Evolutionary conservation across 768 basidiomycete species (phyloP).

Genomic region (Boletus pseudo-olivaceus): DNA sequence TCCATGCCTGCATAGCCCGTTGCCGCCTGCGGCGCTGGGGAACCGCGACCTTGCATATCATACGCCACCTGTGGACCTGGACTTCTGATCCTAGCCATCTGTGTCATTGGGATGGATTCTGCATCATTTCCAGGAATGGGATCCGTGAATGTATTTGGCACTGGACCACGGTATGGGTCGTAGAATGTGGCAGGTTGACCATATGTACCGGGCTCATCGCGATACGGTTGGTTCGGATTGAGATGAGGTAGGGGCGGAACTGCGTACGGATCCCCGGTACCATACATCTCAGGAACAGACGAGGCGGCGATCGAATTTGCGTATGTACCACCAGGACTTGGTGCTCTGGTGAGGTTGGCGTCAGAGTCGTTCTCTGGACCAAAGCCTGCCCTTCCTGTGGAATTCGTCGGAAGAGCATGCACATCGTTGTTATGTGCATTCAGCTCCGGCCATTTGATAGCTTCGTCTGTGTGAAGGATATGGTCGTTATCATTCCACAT

Average conservation of each 20-base stretch:
- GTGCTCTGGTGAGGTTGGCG: constrained; percentile 50
- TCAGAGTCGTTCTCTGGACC: constrained; percentile 58
- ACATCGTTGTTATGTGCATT: constrained; percentile 59
- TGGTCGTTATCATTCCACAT: neutral
- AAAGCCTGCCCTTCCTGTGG: constrained; percentile 70
- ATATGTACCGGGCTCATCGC: constrained; percentile 57
- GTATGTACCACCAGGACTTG: constrained; percentile 44
- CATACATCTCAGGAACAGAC: constrained; percentile 43
- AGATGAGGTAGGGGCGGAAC: constrained; percentile 79
- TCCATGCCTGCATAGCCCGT: constrained; percentile 33
- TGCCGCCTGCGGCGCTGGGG: constrained; percentile 44
- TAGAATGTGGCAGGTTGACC: constrained; percentile 50
- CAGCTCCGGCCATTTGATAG: constrained; percentile 90
- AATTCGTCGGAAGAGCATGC: constrained; percentile 64
- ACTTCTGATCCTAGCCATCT: constrained; percentile 43
- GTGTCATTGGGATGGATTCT: constrained; percentile 76
- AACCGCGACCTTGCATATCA: constrained; percentile 31
- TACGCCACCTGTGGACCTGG: constrained; percentile 44
- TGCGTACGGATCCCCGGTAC: constrained; percentile 64
- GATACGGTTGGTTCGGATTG: constrained; percentile 74
- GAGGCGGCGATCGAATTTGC: constrained; percentile 41
- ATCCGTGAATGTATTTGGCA: constrained; percentile 61
- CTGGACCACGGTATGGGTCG: constrained; percentile 80
- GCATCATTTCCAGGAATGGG: constrained; percentile 27
- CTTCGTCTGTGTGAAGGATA: constrained; percentile 50